Base-by-base conservation (phyloP, 768 basidiomycete species). In the Suillus cothurnatus region DNA sequence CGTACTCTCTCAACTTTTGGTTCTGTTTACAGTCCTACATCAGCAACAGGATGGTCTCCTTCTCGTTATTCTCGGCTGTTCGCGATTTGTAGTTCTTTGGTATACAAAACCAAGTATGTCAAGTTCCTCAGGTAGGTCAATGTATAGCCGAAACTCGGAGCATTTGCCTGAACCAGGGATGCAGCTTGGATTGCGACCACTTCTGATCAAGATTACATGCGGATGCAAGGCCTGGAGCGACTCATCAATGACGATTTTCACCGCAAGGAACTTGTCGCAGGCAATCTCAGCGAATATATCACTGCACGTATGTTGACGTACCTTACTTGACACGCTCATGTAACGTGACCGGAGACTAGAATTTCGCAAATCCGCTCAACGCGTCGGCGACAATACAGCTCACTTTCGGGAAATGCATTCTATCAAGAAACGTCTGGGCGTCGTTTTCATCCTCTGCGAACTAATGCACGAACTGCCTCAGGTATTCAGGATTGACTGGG, bases 211-310 rank as follows among this genome's bases (percentile, higher is more conserved):
- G 84, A 91, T 65, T 93, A 85, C 62, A 75, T 92, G 50, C 81
- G 81, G 28, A 84, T 86, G 74, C 82, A 89, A 70, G 91, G 92
- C 26, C 75, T 91, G 70, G 87, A 90, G 61, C 79, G 80, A 58
- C 74, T 86, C n/a, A 85, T 90, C 6, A 80, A 77, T 69, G 75
- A 86, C 53, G 71, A 78, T 17, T 65, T 71, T 21, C 88, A 93
- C 70, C 84, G 91, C n/a, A 87, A 93, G 69, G 92, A 94, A 73
- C 78, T 93, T 41, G 87, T 92, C 7, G 89, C 91, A 1, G 85
- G 87, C 11, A 85, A 86, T 38, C 79, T 93, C 63, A 77, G 80
- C 69, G 80, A 79, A 38, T 86, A 85, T 70, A 73, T 90, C 52
- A 79, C 84, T 21, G 68, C 77, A 41, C 79, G 90, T 91, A 71